Conservation (phyloP, 805 yeast species). For the Hanseniaspora jakobsenii region DNA sequence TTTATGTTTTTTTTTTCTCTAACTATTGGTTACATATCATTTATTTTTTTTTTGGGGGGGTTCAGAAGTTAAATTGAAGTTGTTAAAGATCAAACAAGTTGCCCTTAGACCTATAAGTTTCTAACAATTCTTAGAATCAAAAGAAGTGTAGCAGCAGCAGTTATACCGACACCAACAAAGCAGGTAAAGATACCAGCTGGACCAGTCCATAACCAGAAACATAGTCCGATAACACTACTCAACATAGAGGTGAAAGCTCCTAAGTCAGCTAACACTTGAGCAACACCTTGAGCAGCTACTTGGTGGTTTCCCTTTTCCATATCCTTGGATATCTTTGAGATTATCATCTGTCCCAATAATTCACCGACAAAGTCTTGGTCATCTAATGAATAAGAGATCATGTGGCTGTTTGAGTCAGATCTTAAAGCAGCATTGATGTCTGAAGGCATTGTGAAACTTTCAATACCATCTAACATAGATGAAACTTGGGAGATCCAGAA, state of each 20-base stretch:
- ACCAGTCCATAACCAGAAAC: neutral
- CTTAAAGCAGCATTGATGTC: neutral
- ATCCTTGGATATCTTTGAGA: neutral
- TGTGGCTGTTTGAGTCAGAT: neutral
- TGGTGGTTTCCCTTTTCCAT: conserved; percentile 8
- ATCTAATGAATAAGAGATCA: neutral
- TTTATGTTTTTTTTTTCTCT: no score
- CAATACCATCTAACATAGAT: neutral
- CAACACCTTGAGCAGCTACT: neutral
- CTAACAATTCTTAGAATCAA: neutral
- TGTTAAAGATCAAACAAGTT: no score
- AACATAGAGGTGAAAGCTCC: neutral
- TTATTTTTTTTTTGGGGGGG: no score
- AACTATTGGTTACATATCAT: no score
- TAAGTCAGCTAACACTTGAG: conserved; percentile 3
- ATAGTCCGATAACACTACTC: conserved; percentile 1
- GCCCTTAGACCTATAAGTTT: neutral
- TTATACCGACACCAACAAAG: conserved; percentile 1
- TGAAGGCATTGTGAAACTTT: neutral
- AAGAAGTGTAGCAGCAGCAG: conserved; percentile 1
- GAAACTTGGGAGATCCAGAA: conserved; percentile 6
- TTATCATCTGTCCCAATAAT: conserved; percentile 6
- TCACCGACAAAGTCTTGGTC: conserved; percentile 14
- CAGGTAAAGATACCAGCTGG: conserved; percentile 2
- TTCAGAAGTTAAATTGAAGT: no score